Evolutionary conservation across 805 yeast genomes (phyloP), one percentile per base, ranked within the genome.

Genomic region (Metschnikowia cerradonensis): DNA sequence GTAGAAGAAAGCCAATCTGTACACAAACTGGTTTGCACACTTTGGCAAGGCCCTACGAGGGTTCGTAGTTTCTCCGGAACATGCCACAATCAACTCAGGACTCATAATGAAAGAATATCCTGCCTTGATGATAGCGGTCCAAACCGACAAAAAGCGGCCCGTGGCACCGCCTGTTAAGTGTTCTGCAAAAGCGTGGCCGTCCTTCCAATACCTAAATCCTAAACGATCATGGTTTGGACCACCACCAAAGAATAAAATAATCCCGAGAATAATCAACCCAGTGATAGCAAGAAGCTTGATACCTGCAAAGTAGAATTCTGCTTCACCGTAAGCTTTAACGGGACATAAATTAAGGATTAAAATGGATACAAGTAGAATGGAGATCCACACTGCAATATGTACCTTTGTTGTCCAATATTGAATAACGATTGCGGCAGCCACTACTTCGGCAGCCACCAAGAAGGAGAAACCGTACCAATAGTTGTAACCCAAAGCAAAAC

Each of bases 31-130:
- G 41, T 69, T 73, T 34, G 86, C 75, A 20, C 88, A 88, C 63
- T 81, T 82, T 22, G 85, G 81, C 45, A 84, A 74, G 51, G 78
- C 80, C 57, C 77, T 71, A 62, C 88, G 74, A 50, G 86, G 87
- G 55, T 76, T 76, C 50, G 72, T 68, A 49, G 82, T 75, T 65
- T 83, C 89, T n/a, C 83, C 77, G 15, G 82, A 78, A 33, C 83
- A 73, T 46, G 78, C 65, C 6, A 78, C 77, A 48, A 64, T 59
- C 59, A 84, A 71, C 68, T 84, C 89, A 15, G 88, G 88, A 38
- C 61, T 56, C 51, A 58, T 59, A 45, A 63, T 59, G 47, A 63
- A 64, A 15, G 68, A 58, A 55, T 60, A 64, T 3, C 64, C 66
- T n/a, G 67, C 63, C 49, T 55, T 61, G 51, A 64, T 59, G 17